These are phyloP conservation scores for Aphanomyces astaci DNA, from an alignment of 352 stramenopile genomes.

Conservation along the genomic window DNA sequence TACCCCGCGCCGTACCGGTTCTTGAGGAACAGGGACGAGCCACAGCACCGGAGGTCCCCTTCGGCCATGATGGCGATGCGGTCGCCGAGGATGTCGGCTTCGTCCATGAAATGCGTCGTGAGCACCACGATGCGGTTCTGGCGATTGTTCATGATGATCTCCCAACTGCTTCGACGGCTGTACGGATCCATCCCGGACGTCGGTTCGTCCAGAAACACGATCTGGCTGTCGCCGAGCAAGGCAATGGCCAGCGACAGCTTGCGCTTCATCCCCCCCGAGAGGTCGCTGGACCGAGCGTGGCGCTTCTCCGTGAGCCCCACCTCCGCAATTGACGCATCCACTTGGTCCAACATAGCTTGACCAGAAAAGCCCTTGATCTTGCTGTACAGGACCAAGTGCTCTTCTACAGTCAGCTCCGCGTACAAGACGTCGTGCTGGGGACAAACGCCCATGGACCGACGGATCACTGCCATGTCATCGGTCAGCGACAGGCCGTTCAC, in stretches of 20 bases:
- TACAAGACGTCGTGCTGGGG: slow-evolving; percentile 96
- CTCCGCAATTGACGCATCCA: slow-evolving; percentile 49
- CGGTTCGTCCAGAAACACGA: slow-evolving; percentile 89
- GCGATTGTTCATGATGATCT: slow-evolving; percentile 62
- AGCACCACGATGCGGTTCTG: slow-evolving; percentile 71
- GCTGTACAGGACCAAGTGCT: slow-evolving; percentile 92
- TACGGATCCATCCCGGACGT: slow-evolving; percentile 43
- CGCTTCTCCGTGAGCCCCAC: slow-evolving; percentile 88
- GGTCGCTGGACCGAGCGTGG: slow-evolving; percentile 40
- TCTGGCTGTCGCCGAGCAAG: slow-evolving; percentile 89
- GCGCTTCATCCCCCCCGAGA: slow-evolving; percentile 92
- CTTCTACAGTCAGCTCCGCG: slow-evolving; percentile 88
- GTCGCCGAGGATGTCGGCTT: slow-evolving; percentile 52
- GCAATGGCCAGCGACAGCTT: slow-evolving; percentile 94
- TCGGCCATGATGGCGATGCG: slow-evolving; percentile 45
- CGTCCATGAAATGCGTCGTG: slow-evolving; percentile 33
- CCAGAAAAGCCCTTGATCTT: slow-evolving; percentile 78
- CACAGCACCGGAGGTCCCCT: slow-evolving; percentile 60
- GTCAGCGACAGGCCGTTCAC: slow-evolving; percentile 65
- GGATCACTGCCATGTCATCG: slow-evolving; percentile 78
- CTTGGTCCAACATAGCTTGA: slow-evolving; percentile 24
- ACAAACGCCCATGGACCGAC: slow-evolving; percentile 92
- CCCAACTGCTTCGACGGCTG: slow-evolving; percentile 25
- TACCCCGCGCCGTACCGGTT: slow-evolving; percentile 61
- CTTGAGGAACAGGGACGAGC: slow-evolving; percentile 77